Evolutionary conservation across 2,329 filamentous ascomycete species (phyloP), one percentile per base, ranked within the genome.

Genomic region (Scedosporium aurantiacum): DNA sequence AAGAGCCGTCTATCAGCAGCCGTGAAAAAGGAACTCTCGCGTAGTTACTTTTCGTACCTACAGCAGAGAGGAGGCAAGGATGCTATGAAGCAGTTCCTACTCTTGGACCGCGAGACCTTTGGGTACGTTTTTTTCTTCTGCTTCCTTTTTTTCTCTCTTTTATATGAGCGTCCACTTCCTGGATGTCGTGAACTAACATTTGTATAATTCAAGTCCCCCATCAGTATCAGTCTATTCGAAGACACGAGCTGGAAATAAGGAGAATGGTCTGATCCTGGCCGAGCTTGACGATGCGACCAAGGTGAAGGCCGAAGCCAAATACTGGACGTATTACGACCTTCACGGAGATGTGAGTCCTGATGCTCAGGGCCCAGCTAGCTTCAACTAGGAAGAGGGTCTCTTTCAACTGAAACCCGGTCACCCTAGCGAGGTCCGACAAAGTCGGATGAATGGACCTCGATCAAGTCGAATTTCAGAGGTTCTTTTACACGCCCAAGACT

Each of bases 91-190:
- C 88, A 92, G 67, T 96, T 92, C 72, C 79, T 97, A 70, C 77
- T 81, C 63, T 78, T 97, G 41, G 93, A 99, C 70, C 83, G 86
- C 52, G 89, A 96, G 72, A 83, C 97, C 63, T 94, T 95, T 71
- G 94, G 94, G 85, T 87, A 76, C 73, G 84, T 68, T n/a, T 54
- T 43, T n/a, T 10, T 45, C 12, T 52, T 12, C 21, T 45, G 18
- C 28, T 37, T 18, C 50, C 40, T 61, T 37, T 25, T 60, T 18
- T 61, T 18, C 43, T 37, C 37, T 18, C 47, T 16, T 54, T 52
- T 47, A 14, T 28, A 21, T 58, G 37, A 27, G 2, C 56, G 28
- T 54, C 50, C 57, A 12, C 16, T 59, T 43, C 57, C 21, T 57
- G n/a, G 18, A 23, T 56, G 55, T n/a, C 28, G 32, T 41, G 21